These are phyloP conservation scores for Meira miltonrushii DNA, from an alignment of 1,284 basidiomycete species.

Conservation along the genomic window DNA sequence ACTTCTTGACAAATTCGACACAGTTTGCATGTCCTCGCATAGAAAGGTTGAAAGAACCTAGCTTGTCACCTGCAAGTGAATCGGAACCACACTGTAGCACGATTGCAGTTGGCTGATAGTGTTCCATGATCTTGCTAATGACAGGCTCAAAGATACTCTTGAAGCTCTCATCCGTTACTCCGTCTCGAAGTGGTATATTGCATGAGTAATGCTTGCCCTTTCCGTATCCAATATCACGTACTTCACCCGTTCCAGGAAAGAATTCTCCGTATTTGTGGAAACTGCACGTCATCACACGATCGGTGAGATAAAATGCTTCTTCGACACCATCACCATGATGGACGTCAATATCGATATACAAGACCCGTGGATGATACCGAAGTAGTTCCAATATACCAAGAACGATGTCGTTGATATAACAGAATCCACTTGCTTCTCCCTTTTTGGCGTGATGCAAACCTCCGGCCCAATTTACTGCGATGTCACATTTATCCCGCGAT, in stretches of 20 bases:
- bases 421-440: constrained; percentile 91
- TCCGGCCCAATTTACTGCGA: constrained; percentile 97
- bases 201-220: constrained; percentile 70
- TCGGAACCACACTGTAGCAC: constrained; percentile 99
- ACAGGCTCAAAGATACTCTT: constrained; percentile 94
- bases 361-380: constrained; percentile 86
- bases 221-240: constrained; percentile 84
- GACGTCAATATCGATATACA: constrained; percentile 98
- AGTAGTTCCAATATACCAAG: constrained; percentile 90
- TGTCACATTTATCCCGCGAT: constrained; percentile 95
- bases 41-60: constrained; percentile 92
- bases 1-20: constrained; percentile 93
- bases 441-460: constrained; percentile 98
- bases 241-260: constrained; percentile 95
- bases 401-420: constrained; percentile 71
- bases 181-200: constrained; percentile 92
- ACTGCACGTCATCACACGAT: constrained; percentile 95
- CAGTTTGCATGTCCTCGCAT: constrained; percentile 97
- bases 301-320: constrained; percentile 98
- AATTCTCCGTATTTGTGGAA: constrained; percentile 99
- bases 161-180: constrained; percentile 92
- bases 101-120: constrained; percentile 89
- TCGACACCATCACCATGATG: constrained; percentile 99
- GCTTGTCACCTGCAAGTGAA: constrained; percentile 90
- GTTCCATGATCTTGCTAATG: constrained; percentile 89